Conservation (phyloP, 495 filamentous ascomycete genomes). For the Ascodesmis nigricans region DNA sequence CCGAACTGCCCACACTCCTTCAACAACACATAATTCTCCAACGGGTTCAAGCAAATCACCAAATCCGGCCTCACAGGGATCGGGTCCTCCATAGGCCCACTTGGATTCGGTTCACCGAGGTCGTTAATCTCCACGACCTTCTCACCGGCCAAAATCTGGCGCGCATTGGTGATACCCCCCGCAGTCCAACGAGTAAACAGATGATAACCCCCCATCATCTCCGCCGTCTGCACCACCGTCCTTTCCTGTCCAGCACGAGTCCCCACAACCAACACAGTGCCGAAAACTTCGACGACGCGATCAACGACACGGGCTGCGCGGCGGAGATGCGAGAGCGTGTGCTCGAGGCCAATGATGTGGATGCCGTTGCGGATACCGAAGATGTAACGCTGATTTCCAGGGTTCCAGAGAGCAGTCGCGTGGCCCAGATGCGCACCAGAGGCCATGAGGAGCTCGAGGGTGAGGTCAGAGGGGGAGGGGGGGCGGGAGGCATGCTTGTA, state of each 20-base stretch:
- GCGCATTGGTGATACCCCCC: slow-evolving; percentile 76
- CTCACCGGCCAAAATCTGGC: slow-evolving; percentile 68
- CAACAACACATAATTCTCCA: slow-evolving; percentile 75
- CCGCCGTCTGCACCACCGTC: slow-evolving; percentile 56
- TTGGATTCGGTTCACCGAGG: slow-evolving; percentile 30
- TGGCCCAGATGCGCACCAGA: slow-evolving; percentile 79
- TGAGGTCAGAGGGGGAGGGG: slow-evolving; percentile 52
- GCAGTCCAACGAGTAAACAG: slow-evolving; percentile 88
- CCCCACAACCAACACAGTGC: slow-evolving; percentile 76
- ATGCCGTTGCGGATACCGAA: slow-evolving; percentile 74
- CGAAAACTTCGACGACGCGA: slow-evolving; percentile 62
- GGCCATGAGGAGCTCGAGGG: slow-evolving; percentile 80
- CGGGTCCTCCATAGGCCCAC: slow-evolving; percentile 36
- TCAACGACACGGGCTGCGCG: slow-evolving; percentile 75
- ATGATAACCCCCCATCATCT: slow-evolving; percentile 59
- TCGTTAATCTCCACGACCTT: slow-evolving; percentile 30
- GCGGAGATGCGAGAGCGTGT: slow-evolving; percentile 66
- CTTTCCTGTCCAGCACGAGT: slow-evolving; percentile 58
- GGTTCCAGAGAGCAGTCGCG: slow-evolving; percentile 83
- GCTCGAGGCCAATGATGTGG: slow-evolving; percentile 82
- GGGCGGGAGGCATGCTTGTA: slow-evolving; percentile 45
- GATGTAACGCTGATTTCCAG: slow-evolving; percentile 83
- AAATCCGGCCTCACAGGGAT: slow-evolving; percentile 62
- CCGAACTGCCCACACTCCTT: slow-evolving; percentile 75
- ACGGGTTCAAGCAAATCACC: slow-evolving; percentile 74